Evolutionary conservation across 1,284 basidiomycete species (phyloP).

Genomic region (Fomes fomentarius): DNA sequence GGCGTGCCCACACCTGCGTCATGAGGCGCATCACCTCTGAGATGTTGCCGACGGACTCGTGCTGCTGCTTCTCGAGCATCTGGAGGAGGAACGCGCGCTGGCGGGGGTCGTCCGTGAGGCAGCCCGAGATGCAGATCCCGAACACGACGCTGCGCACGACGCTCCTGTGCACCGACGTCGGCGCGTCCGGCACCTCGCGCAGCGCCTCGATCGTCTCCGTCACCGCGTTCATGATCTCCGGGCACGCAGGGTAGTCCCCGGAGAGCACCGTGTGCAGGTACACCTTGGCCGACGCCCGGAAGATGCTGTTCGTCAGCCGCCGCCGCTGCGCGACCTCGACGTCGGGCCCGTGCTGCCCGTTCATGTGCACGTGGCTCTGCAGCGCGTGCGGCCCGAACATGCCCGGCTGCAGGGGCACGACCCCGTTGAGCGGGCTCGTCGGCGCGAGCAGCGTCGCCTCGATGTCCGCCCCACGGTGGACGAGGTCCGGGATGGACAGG

Average conservation of each 20-base stretch:
- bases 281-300: slow-evolving; percentile 71
- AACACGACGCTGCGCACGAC: slow-evolving; percentile 81
- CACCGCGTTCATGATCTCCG: slow-evolving; percentile 60
- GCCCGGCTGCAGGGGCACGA: slow-evolving; percentile 21
- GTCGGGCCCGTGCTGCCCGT: slow-evolving; percentile 3
- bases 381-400: slow-evolving; percentile 25
- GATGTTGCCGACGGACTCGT: slow-evolving; percentile 64
- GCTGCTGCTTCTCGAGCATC: slow-evolving; percentile 53
- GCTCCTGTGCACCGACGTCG: slow-evolving; percentile 46
- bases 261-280: slow-evolving; percentile 75
- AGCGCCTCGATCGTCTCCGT: slow-evolving; percentile 57
- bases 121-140: slow-evolving; percentile 71
- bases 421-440: slow-evolving; percentile 19
- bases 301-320: slow-evolving; percentile 65
- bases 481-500: slow-evolving; percentile 61
- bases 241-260: slow-evolving; percentile 64
- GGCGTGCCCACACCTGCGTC: slow-evolving; percentile 57
- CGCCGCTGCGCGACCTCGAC: slow-evolving; percentile 45
- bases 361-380: slow-evolving; percentile 2
- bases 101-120: slow-evolving; percentile 55
- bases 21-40: slow-evolving; percentile 58
- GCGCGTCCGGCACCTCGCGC: slow-evolving; percentile 42
- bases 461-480: slow-evolving; percentile 54
- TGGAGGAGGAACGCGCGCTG: slow-evolving; percentile 50
- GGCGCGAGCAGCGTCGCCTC: slow-evolving; percentile 44